phyloP scores from a whole-genome alignment of 306 rosid species.

The Acmispon strigosus region DNA sequence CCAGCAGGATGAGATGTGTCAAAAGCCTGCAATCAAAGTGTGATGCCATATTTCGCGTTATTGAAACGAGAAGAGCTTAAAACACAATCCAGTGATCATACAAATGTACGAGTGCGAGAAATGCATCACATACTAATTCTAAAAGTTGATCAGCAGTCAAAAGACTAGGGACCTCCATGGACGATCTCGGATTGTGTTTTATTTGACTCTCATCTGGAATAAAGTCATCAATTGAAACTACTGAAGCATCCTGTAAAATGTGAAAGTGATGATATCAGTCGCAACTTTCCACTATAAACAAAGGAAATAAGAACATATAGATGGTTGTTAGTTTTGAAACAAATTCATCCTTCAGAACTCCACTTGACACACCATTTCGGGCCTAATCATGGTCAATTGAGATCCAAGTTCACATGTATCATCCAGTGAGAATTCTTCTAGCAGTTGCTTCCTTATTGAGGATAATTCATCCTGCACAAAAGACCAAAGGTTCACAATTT shows the following conservation, averaged over 20 bases:
- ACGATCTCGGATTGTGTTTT: conserved; percentile 30
- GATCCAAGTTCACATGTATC: conserved; percentile 57
- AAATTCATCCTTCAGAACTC: conserved; percentile 12
- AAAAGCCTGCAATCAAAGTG: conserved; percentile 43
- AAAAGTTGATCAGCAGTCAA: conserved; percentile 77
- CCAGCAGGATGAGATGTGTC: conserved; percentile 65
- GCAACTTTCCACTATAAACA: not conserved
- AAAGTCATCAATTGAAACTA: conserved; percentile 43
- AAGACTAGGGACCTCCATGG: conserved; percentile 38
- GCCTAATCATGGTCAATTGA: conserved; percentile 39
- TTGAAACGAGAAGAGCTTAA: conserved; percentile 7
- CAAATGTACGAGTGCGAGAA: conserved; percentile 15
- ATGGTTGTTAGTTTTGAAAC: conserved; percentile 26
- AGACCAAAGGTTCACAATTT: not conserved
- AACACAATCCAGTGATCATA: conserved; percentile 14
- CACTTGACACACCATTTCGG: conserved; percentile 33
- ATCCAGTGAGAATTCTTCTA: conserved; percentile 55
- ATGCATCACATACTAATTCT: conserved; percentile 69
- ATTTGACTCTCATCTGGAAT: conserved; percentile 50
- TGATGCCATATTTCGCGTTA: not conserved
- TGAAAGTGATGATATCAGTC: conserved; percentile 15
- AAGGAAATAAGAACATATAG: not conserved
- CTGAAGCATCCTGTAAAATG: conserved; percentile 42
- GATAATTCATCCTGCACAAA: conserved; percentile 53
- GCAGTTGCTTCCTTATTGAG: conserved; percentile 53